Percentiles rank a stretch among this genome's conserved stretches.
Evolutionary conservation across 2,329 filamentous ascomycete genomes (phyloP).

Genomic region (Colletotrichum cereale): DNA sequence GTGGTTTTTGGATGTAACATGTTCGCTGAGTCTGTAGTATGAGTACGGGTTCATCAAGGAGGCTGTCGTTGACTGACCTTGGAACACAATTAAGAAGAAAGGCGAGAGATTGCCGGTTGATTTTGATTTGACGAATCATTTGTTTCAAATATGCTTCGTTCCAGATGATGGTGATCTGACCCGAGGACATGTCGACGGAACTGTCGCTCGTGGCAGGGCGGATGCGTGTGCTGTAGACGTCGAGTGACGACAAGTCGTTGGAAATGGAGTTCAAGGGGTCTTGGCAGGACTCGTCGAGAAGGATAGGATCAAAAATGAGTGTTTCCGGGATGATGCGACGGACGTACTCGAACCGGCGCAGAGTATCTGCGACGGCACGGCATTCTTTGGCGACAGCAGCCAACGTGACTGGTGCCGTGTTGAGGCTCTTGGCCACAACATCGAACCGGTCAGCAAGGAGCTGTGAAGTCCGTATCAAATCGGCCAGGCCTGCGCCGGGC

Average conservation of each 20-base stretch:
- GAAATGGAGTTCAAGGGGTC: conserved; percentile 33
- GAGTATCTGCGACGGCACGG: conserved; percentile 28
- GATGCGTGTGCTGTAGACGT: conserved; percentile 31
- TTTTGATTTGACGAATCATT: conserved; percentile 23
- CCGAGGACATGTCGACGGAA: conserved; percentile 28
- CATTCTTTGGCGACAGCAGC: conserved; percentile 42
- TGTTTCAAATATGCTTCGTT: conserved; percentile 40
- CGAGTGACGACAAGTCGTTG: conserved; percentile 24
- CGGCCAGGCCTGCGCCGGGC: conserved; percentile 33
- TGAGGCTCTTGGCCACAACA: conserved; percentile 37
- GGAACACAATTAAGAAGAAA: conserved; percentile 40
- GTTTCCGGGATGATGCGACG: conserved; percentile 25
- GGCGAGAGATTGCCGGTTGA: conserved; percentile 33
- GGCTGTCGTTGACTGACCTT: conserved; percentile 3
- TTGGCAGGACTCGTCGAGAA: conserved; percentile 35
- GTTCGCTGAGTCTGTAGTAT: conserved; percentile 24
- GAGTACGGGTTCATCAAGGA: background rate
- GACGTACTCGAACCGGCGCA: conserved; percentile 35
- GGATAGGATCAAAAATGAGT: conserved; percentile 17
- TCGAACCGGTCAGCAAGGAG: conserved; percentile 31
- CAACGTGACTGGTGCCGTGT: conserved; percentile 42
- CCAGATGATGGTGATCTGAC: conserved; percentile 41
- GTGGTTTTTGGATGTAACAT: conserved; percentile 37
- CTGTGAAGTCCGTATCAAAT: conserved; percentile 29
- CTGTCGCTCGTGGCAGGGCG: conserved; percentile 27